Evolutionary conservation across 2,329 filamentous ascomycete species (phyloP).

Genomic region (Sphaerostilbella broomeana): DNA sequence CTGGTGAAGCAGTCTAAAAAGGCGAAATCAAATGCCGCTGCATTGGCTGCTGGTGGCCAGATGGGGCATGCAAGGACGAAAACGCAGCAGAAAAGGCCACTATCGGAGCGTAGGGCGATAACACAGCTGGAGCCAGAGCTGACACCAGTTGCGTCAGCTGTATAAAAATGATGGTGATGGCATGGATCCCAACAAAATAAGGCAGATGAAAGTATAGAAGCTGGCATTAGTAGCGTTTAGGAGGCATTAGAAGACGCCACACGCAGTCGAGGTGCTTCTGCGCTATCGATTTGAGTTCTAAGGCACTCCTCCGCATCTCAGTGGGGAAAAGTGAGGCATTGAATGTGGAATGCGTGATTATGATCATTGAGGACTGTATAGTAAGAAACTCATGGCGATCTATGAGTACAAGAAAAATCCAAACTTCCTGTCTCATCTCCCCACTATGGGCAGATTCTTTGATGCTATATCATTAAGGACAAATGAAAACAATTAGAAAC

Average conservation of each 20-base stretch:
- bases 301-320: too few relatives aligned
- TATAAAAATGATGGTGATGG: conserved; percentile 8
- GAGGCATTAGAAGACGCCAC: too few relatives aligned
- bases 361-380: background rate
- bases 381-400: background rate
- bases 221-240: too few relatives aligned
- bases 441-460: background rate
- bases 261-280: background rate
- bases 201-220: background rate
- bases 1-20: conserved; percentile 25
- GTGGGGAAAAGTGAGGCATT: too few relatives aligned
- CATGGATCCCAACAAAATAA: background rate
- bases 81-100: conserved; percentile 26
- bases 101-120: conserved; percentile 30
- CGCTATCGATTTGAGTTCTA: too few relatives aligned
- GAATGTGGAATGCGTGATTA: too few relatives aligned
- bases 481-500: conserved; percentile 11
- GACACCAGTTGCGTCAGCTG: conserved; percentile 18
- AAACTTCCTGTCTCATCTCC: conserved; percentile 1
- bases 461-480: background rate
- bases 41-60: conserved; percentile 43
- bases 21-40: conserved; percentile 31
- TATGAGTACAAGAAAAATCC: background rate
- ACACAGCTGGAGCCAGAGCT: conserved; percentile 19
- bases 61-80: conserved; percentile 34